Conservation (phyloP, 805 yeast genomes). For the Candida coquimbonensis region DNA sequence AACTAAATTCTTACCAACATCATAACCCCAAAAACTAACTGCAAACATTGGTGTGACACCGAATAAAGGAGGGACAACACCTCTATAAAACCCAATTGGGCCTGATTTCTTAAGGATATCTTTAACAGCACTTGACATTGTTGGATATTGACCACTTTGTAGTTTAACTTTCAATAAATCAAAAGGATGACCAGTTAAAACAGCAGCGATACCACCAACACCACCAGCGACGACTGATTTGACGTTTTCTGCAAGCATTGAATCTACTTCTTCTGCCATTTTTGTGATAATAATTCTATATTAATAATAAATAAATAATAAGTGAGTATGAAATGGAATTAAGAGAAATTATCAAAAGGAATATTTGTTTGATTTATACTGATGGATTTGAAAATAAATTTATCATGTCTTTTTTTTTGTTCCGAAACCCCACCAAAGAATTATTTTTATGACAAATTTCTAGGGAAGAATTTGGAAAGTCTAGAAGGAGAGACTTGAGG, state of each 20-base stretch:
- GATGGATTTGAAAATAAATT: too few species aligned
- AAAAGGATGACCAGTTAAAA: constrained; percentile 92
- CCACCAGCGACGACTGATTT: constrained; percentile 92
- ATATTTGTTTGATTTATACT: too few species aligned
- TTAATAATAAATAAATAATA: too few species aligned
- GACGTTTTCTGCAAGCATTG: constrained; percentile 54
- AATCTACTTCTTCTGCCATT: constrained; percentile 20
- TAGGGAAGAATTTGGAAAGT: too few species aligned
- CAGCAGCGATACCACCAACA: constrained; percentile 95
- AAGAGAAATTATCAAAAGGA: too few species aligned
- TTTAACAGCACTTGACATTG: constrained; percentile 61
- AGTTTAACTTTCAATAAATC: constrained; percentile 88
- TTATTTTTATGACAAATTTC: too few species aligned
- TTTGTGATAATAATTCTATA: not conserved
- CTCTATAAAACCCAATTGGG: constrained; percentile 77
- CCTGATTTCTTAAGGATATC: constrained; percentile 71
- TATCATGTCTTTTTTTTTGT: not conserved
- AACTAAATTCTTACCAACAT: constrained; percentile 78
- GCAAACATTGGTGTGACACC: constrained; percentile 99
- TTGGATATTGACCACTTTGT: constrained; percentile 62
- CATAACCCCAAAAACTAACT: constrained; percentile 97
- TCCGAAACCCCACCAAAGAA: not conserved
- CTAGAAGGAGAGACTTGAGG: too few species aligned
- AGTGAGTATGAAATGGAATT: too few species aligned
- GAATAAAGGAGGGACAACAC: constrained; percentile 88